Evolutionary conservation across 2,329 filamentous ascomycete genomes (phyloP), one percentile per base, ranked within the genome.

Genomic region (Fonsecaea nubica): DNA sequence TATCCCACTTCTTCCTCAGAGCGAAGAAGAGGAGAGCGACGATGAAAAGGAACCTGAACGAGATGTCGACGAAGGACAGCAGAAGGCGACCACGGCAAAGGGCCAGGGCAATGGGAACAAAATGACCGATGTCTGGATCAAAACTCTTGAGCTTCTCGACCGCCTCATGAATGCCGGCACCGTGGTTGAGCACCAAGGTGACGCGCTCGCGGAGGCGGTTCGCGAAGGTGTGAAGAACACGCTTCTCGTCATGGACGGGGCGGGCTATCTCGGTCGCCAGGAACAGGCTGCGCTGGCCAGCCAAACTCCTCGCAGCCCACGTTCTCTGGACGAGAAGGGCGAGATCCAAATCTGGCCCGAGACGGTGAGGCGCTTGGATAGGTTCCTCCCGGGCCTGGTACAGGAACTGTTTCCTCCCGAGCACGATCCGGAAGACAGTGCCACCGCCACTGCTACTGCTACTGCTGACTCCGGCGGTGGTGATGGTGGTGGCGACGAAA

Each of bases 151-250:
- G 72, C 92, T 97, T 62, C 93, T 99, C 87, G 95, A 99, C 77
- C 89, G 95, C 30, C 85, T 99, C 70, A 96, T 97, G 89, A 97
- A 97, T 75, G 92, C 69, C n/a, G 71, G 71, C 32, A 65, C 69
- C 12, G 70, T 62, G 42, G 60, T 53, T 25, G 42, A 48, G 10
- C 36, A 62, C 4, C 58, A 72, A 53, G 69, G 66, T 13, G 72
- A 73, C 52, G 68, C 69, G 68, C 72, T 96, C 89, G 93, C 96
- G 79, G 95, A 99, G 82, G 94, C 95, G 12, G 93, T 98, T 2
- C 91, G 92, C 0, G 95, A 99, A 79, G 95, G 92, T 71, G 82
- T 99, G 65, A 99, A 99, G 80, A 99, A 99, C 72, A 93, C 98
- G 60, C 83, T 98, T 30, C 84, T 99, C 9, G 95, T 99, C 74